phyloP scores from a whole-genome alignment of 805 yeast species.

The Cyberlindnera misumaiensis region DNA sequence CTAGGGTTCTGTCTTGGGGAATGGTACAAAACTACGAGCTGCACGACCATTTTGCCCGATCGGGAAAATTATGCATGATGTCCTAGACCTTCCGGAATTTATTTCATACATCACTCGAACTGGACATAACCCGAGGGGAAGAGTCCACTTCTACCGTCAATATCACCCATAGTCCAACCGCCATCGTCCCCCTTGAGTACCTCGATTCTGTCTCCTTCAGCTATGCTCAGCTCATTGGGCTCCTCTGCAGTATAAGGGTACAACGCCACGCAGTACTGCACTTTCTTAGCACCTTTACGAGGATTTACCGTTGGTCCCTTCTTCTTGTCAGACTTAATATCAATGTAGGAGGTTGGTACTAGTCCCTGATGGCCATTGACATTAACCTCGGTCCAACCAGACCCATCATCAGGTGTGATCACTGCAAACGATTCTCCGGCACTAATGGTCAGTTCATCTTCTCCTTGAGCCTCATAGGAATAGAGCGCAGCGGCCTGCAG shows the following conservation, averaged over 20 bases:
- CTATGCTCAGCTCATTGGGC: constrained; percentile 67
- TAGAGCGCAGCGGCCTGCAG: constrained; percentile 39
- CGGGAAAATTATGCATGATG: no score
- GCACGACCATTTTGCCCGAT: no score
- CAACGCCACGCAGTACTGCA: constrained; percentile 15
- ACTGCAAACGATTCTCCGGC: constrained; percentile 59
- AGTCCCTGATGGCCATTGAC: constrained; percentile 53
- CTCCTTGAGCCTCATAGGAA: constrained; percentile 46
- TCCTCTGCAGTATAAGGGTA: constrained; percentile 37
- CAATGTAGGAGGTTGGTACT: constrained; percentile 79
- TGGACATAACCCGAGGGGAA: constrained; percentile 69
- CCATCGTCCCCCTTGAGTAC: constrained; percentile 69
- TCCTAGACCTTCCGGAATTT: no score
- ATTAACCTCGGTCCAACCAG: constrained; percentile 80
- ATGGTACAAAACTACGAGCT: no score
- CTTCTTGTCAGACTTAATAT: constrained; percentile 27
- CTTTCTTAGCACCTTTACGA: constrained; percentile 13
- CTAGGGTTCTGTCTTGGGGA: no score
- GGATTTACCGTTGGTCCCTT: constrained; percentile 20
- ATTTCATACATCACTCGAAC: constrained; percentile 2
- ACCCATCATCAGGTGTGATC: constrained; percentile 67
- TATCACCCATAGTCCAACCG: constrained; percentile 95
- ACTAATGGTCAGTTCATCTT: constrained; percentile 61
- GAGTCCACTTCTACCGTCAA: constrained; percentile 57
- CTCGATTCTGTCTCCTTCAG: constrained; percentile 65